phyloP scores from a whole-genome alignment of 345 rosid species.

The Eutrema heterophyllum region DNA sequence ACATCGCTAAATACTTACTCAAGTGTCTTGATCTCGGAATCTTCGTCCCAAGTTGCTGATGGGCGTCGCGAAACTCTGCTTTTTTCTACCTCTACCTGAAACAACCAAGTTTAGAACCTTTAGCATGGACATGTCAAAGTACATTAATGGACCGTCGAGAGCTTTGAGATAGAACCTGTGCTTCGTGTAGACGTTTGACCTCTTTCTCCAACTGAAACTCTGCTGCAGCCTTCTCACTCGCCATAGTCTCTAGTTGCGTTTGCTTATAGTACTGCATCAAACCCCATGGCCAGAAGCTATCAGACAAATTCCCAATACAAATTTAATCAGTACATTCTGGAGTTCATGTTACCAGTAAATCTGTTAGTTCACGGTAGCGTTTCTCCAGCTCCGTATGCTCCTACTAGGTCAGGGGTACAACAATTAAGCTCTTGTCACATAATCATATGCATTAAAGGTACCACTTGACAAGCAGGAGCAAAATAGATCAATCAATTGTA shows the following conservation, averaged over 20 bases:
- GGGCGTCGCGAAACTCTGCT: slow-evolving; percentile 68
- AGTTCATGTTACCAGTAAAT: slow-evolving; percentile 69
- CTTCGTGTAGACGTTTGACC: slow-evolving; percentile 78
- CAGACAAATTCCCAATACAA: background rate
- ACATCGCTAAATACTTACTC: slow-evolving; percentile 51
- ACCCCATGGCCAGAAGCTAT: slow-evolving; percentile 2
- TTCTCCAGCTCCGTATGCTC: slow-evolving; percentile 98
- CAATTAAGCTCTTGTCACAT: slow-evolving; percentile 22
- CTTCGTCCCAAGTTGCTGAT: slow-evolving; percentile 90
- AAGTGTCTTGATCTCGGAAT: slow-evolving; percentile 82
- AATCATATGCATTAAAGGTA: slow-evolving; percentile 6
- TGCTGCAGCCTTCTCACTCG: slow-evolving; percentile 98
- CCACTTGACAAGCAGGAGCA: background rate
- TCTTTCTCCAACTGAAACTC: slow-evolving; percentile 98
- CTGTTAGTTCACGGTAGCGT: slow-evolving; percentile 96
- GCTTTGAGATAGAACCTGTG: slow-evolving; percentile 47
- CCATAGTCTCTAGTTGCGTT: slow-evolving; percentile 96
- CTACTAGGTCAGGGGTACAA: slow-evolving; percentile 42
- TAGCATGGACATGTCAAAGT: slow-evolving; percentile 4
- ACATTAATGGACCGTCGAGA: slow-evolving; percentile 9
- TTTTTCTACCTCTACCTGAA: slow-evolving; percentile 87
- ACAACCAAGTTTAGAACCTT: background rate
- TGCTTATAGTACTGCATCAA: slow-evolving; percentile 89
- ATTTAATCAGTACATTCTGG: background rate
- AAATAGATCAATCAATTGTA: background rate